Base-by-base conservation (phyloP, 805 yeast species). In the Candida chilensis region DNA sequence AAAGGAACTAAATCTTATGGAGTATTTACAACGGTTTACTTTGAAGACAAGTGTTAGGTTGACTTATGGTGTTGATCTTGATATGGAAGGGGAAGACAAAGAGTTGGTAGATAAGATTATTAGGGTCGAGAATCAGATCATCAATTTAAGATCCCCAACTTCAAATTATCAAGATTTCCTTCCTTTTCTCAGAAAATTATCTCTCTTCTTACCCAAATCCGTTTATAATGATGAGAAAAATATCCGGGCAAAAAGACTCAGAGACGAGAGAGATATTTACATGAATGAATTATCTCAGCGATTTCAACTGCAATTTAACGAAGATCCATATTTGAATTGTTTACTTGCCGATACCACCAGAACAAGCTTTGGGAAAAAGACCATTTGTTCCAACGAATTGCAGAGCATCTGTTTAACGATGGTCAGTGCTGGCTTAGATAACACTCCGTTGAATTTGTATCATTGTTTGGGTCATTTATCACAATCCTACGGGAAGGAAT, bases 381-480 rank as follows among this genome's bases (percentile, higher is more conserved):
- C n/a, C n/a, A n/a, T n/a, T n/a, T n/a, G n/a, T n/a, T n/a, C n/a
- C n/a, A n/a, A 50, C 6, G 84, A 78, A 41, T 45, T 74, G 29
- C 58, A 60, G 27, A 71, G 83, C 27, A 63, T 78, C 5, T 80
- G 88, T 44, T 54, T 81, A 24, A 77, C 88, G 0, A 73, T 80
- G 79, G 78, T 81, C 0, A 77, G 86, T 40, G 92, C 88, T 6
- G 92, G 92, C 0, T 53, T 81, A 16, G 90, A 81, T 45, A 81
- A 82, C 37, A 70, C 78, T 1, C 78, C 86, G 0, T 57, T 79
- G 19, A 78, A 73, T 28, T 57, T 80, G 29, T 68, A 70, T 37
- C 74, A 78, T 37, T 60, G 78, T 6, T 44, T 78, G 39, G 81
- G 81, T 1, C 80, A 75, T 24, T 52, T 81, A 25, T 64, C 78